Evolutionary conservation across 2,329 filamentous ascomycete genomes (phyloP).

Genomic region (Fusarium brevicatenulatum): DNA sequence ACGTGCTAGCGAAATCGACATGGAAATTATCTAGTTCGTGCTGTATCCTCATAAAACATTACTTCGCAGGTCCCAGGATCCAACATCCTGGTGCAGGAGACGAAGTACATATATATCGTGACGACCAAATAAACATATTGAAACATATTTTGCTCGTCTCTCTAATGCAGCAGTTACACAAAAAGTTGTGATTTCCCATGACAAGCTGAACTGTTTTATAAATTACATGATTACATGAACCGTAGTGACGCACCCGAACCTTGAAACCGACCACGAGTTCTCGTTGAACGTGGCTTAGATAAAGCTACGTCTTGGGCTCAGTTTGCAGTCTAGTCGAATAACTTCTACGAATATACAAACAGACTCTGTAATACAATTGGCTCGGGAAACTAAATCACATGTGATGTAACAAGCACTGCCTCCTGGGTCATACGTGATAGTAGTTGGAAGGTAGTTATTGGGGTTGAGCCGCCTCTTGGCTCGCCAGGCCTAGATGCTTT

Average conservation of each 20-base stretch:
- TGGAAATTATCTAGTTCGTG: not conserved
- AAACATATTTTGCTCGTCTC: not conserved
- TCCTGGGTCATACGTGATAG: not conserved
- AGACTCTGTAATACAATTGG: not conserved
- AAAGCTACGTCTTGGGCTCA: not conserved
- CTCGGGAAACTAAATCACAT: not conserved
- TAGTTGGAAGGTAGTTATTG: not conserved
- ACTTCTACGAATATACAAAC: not conserved
- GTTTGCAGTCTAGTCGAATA: not conserved
- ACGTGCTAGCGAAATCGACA: not conserved
- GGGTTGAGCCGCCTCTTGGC: not conserved
- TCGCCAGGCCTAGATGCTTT: not conserved
- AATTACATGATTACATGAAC: not conserved
- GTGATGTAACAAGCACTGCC: conserved; percentile 7
- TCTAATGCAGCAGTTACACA: not conserved
- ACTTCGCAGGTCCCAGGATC: not conserved
- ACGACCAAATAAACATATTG: not conserved
- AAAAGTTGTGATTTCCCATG: not conserved
- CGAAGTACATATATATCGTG: not conserved
- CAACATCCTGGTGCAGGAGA: not conserved
- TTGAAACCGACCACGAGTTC: not conserved
- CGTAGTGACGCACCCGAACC: not conserved
- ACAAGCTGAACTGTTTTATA: not conserved
- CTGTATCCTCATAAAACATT: not conserved
- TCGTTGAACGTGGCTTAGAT: conserved; percentile 12